Percentiles rank a stretch among this genome's conserved stretches.
Evolutionary conservation across 306 rosid genomes (phyloP).

Genomic region (Carpinus fangiana): DNA sequence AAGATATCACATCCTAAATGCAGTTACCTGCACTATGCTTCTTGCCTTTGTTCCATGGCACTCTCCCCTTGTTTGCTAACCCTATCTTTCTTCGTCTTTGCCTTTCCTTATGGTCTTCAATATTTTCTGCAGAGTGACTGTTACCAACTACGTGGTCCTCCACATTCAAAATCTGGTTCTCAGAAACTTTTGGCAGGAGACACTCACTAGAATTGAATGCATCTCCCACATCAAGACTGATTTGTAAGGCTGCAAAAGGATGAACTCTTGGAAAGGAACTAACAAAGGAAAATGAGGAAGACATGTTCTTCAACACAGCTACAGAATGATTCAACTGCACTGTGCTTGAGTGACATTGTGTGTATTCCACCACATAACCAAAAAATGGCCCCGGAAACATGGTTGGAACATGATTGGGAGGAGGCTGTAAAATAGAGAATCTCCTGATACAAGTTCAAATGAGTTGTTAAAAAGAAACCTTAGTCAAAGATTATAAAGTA

Average conservation of each 20-base stretch:
- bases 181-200: slow-evolving; percentile 28
- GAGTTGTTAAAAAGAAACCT: slow-evolving; percentile 6
- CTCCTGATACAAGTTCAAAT: slow-evolving; percentile 44
- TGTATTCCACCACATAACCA: slow-evolving; percentile 37
- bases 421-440: slow-evolving; percentile 34
- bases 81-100: slow-evolving; percentile 73
- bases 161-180: slow-evolving; percentile 20
- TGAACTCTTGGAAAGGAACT: slow-evolving; percentile 37
- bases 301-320: slow-evolving; percentile 27
- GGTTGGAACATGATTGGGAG: slow-evolving; percentile 35
- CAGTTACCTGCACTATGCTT: slow-evolving; percentile 70
- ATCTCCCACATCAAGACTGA: slow-evolving; percentile 33
- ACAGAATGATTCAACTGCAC: slow-evolving; percentile 32
- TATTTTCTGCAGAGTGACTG: slow-evolving; percentile 26
- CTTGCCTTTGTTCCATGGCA: slow-evolving; percentile 97
- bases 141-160: slow-evolving; percentile 20
- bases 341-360: slow-evolving; percentile 21
- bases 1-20: neutral
- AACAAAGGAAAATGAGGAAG: slow-evolving; percentile 26
- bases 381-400: slow-evolving; percentile 29
- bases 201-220: slow-evolving; percentile 21
- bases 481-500: slow-evolving; percentile 8
- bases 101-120: slow-evolving; percentile 52
- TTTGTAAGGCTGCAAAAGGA: slow-evolving; percentile 35
- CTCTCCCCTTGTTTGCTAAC: slow-evolving; percentile 79